Base-by-base conservation (phyloP, 2,329 filamentous ascomycete genomes). In the Stagonosporopsis chrysanthemi region DNA sequence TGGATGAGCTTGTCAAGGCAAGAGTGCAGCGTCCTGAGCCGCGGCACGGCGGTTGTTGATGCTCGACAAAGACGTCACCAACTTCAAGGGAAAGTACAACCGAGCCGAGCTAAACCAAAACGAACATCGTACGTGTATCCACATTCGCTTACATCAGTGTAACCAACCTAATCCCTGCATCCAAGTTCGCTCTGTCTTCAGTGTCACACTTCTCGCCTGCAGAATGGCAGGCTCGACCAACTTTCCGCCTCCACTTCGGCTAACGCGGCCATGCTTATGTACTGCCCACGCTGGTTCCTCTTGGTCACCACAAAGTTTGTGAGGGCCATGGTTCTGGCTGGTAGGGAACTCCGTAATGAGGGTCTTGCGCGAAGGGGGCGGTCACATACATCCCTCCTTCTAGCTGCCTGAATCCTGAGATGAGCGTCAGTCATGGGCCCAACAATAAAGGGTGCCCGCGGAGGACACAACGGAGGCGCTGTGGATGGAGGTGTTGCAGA, bases 11-110 rank as follows among this genome's bases (percentile, higher is more conserved):
- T 43, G 35, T 22, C 28, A 12, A 43, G 24, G 15, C 40, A 26
- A 33, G 26, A 6, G n/a, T 19, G 24, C n/a, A 43, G 22, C 24
- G 4, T 38, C 14, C 5, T 38, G 53, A 15, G 23, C 54, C 54
- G 54, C 54, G 54, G 54, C 40, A 29, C 31, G 35, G 33, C 46
- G 53, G 47, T 51, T 56, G 53, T 51, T 51, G 46, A 56, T 46
- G 36, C 36, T 46, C 40, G 53, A 46, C 52, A 28, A 41, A 48
- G 54, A 56, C 54, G 48, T 47, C 48, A 52, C 47, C 19, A 36
- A 43, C 43, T 31, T 22, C 38, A 12, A 31, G n/a, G 42, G 47
- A 47, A 56, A 23, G 36, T 43, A 24, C 15, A 52, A 12, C 54
- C 54, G 53, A 44, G n/a, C 19, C 17, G 9, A 14, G 19, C 11